Evolutionary conservation across 352 stramenopile species (phyloP).

Genomic region (Globisporangium uncinulatum): DNA sequence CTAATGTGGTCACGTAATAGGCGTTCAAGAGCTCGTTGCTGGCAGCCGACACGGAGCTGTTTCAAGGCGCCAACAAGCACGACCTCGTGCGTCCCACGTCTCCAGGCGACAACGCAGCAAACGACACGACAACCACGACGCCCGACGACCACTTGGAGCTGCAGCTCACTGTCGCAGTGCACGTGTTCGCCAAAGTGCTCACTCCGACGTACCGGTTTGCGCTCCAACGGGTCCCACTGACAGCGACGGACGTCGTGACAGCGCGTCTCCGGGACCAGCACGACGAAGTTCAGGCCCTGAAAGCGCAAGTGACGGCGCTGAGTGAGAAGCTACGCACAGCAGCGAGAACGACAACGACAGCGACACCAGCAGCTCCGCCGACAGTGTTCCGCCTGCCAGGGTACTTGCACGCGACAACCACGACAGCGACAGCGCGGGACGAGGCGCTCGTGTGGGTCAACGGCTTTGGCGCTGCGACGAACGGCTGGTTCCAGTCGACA

Average conservation of each 20-base stretch:
- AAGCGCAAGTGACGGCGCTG: constrained; percentile 2
- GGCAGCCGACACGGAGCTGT: not conserved
- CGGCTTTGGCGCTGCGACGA: not conserved
- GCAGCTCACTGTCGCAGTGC: constrained; percentile 4
- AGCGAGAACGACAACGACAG: no score
- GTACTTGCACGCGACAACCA: not conserved
- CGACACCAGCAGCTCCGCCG: not conserved
- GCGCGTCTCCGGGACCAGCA: constrained; percentile 7
- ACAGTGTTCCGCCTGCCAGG: not conserved
- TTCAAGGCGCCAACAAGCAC: not conserved
- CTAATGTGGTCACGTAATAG: not conserved
- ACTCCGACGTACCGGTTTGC: constrained; percentile 7
- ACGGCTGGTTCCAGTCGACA: not conserved
- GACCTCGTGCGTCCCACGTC: not conserved
- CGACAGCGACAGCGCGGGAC: not conserved
- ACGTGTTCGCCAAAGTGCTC: constrained; percentile 9
- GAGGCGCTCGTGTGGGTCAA: not conserved
- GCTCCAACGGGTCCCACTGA: constrained; percentile 2
- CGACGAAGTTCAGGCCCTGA: constrained; percentile 7
- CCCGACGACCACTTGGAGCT: not conserved
- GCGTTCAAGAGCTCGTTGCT: constrained; percentile 8
- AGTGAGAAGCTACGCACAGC: not conserved
- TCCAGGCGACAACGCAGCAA: not conserved
- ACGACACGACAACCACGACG: not conserved
- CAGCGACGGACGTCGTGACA: constrained; percentile 6